A percentile compares a stretch with the other conserved stretches of the same genome.
These are phyloP conservation scores for Rhinocladiella similis DNA, from an alignment of 2,329 filamentous ascomycete genomes.

Conservation along the genomic window DNA sequence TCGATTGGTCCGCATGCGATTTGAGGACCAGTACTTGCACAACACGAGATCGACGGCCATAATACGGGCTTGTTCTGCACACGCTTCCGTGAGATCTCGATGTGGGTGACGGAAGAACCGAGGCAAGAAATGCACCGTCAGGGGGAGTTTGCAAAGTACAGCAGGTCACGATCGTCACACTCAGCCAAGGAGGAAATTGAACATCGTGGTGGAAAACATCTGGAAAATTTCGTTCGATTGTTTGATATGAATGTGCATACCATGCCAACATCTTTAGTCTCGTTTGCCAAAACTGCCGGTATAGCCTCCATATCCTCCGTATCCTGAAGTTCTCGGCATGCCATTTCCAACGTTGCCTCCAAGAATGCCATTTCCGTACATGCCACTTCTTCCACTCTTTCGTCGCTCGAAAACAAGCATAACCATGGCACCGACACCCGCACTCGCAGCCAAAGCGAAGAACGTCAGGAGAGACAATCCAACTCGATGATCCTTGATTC, in stretches of 20 bases:
- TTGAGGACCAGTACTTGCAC: background rate
- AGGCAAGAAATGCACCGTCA: background rate
- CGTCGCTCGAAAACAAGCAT: constrained; percentile 30
- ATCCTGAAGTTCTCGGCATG: constrained; percentile 24
- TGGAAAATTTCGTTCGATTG: too few species aligned
- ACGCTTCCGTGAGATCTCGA: background rate
- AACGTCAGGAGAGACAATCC: constrained; percentile 30
- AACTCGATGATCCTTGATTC: constrained; percentile 28
- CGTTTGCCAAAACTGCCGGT: constrained; percentile 26
- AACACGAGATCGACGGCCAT: background rate
- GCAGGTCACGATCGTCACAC: background rate
- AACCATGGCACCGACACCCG: constrained; percentile 28
- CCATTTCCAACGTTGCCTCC: constrained; percentile 25
- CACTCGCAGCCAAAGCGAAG: constrained; percentile 29
- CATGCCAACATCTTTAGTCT: constrained; percentile 19
- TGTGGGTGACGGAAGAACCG: background rate
- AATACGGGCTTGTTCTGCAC: background rate
- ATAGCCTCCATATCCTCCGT: constrained; percentile 31
- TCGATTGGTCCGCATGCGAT: background rate
- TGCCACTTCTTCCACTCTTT: constrained; percentile 27
- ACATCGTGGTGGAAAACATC: too few species aligned
- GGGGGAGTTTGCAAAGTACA: background rate
- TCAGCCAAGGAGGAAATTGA: too few species aligned
- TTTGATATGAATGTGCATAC: background rate
- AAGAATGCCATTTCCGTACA: constrained; percentile 26